A percentile compares a stretch with the other conserved stretches of the same genome.
phyloP scores from a whole-genome alignment of 148 eudicot genomes.

The Spergularia marina region DNA sequence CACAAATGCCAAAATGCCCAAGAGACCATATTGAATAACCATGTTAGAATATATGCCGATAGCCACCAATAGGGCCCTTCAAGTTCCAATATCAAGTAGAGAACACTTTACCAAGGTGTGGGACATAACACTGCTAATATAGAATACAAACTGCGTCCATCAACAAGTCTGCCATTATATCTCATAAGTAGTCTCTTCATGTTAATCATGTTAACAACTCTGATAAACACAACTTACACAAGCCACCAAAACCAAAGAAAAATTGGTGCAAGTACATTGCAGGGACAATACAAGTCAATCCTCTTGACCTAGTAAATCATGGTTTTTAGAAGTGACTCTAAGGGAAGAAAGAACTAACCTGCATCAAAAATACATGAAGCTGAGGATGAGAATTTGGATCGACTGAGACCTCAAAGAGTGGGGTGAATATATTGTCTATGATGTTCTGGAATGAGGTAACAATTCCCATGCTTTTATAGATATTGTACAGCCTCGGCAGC shows the following conservation, averaged over 20 bases:
- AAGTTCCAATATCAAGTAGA: not conserved
- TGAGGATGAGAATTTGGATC: slow-evolving; percentile 83
- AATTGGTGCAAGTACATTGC: not conserved
- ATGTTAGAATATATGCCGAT: not conserved
- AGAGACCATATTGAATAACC: not conserved
- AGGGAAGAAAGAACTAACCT: slow-evolving; percentile 37
- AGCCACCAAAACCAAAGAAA: not conserved
- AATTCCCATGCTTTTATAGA: slow-evolving; percentile 77
- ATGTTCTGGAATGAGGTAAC: slow-evolving; percentile 80
- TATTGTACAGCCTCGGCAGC: slow-evolving; percentile 77
- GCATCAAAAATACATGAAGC: slow-evolving; percentile 63
- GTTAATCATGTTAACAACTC: not conserved
- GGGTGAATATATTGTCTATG: slow-evolving; percentile 67
- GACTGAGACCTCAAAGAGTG: slow-evolving; percentile 75
- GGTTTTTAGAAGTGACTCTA: not conserved
- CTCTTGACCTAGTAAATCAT: not conserved
- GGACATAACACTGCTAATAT: not conserved
- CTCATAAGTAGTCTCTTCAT: not conserved
- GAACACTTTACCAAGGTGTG: not conserved
- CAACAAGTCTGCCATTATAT: not conserved
- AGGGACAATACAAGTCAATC: not conserved
- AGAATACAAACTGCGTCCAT: not conserved
- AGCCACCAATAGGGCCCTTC: not conserved
- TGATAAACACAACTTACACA: not conserved
- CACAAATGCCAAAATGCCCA: not conserved